These are phyloP conservation scores for Spathaspora arborariae DNA, from an alignment of 805 yeast species.

Conservation along the genomic window DNA sequence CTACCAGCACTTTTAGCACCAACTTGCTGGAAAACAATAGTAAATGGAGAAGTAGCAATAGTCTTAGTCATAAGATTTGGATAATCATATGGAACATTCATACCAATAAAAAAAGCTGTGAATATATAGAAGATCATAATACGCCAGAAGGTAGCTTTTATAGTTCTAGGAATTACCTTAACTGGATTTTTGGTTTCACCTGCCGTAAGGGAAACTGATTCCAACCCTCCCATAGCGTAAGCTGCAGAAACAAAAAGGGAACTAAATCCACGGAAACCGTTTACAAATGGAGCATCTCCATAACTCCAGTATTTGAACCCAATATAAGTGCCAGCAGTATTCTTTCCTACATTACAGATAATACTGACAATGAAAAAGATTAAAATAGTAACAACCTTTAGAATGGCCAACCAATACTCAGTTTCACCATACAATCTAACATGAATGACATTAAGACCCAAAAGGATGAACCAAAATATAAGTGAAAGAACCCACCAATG, in stretches of 20 bases:
- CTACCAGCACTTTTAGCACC: slow-evolving; percentile 41
- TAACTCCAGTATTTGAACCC: slow-evolving; percentile 42
- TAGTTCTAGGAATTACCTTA: slow-evolving; percentile 26
- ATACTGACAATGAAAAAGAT: slow-evolving; percentile 55
- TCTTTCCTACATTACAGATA: slow-evolving; percentile 57
- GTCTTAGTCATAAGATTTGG: slow-evolving; percentile 25
- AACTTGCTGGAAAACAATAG: slow-evolving; percentile 39
- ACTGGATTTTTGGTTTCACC: slow-evolving; percentile 32
- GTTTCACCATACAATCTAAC: slow-evolving; percentile 41
- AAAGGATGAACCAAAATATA: slow-evolving; percentile 50
- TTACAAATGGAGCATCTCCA: slow-evolving; percentile 51
- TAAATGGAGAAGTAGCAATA: slow-evolving; percentile 37
- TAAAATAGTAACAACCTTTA: slow-evolving; percentile 48
- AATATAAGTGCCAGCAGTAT: slow-evolving; percentile 36
- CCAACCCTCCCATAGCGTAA: slow-evolving; percentile 50
- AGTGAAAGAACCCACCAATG: slow-evolving; percentile 50
- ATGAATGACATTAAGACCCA: slow-evolving; percentile 37
- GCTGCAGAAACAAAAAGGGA: slow-evolving; percentile 49
- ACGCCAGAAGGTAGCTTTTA: slow-evolving; percentile 29
- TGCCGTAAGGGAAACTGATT: slow-evolving; percentile 32
- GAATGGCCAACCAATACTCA: slow-evolving; percentile 35
- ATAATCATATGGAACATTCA: slow-evolving; percentile 39
- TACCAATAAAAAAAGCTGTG: slow-evolving; percentile 39
- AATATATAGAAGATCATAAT: slow-evolving; percentile 33
- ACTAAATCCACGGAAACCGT: slow-evolving; percentile 52